phyloP scores from a whole-genome alignment of 495 filamentous ascomycete species.

The Aspergillus olivimuriae region DNA sequence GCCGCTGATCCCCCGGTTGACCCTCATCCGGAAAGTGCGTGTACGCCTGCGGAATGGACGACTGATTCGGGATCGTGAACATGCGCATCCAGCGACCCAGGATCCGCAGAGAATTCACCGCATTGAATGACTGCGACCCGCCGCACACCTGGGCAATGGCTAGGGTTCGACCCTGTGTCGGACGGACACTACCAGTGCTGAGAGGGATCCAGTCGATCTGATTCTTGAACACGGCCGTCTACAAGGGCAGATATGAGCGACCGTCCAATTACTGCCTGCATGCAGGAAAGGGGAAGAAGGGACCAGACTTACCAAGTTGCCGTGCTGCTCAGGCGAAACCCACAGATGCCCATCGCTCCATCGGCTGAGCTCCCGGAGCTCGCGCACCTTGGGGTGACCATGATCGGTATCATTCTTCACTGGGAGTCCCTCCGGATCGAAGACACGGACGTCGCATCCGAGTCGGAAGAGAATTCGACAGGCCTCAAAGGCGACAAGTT shows the following conservation, averaged over 20 bases:
- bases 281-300: background rate
- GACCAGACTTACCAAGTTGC: conserved; percentile 46
- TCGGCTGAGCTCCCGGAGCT: conserved; percentile 53
- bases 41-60: conserved; percentile 57
- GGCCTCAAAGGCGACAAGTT: conserved; percentile 55
- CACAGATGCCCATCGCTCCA: conserved; percentile 71
- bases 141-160: conserved; percentile 60
- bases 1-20: conserved; percentile 44
- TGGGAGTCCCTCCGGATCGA: conserved; percentile 53
- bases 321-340: conserved; percentile 66
- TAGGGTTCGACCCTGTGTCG: conserved; percentile 63
- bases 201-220: conserved; percentile 74
- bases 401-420: conserved; percentile 57
- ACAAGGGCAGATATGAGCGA: conserved; percentile 6
- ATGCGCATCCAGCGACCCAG: conserved; percentile 75
- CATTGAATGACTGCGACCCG: conserved; percentile 67
- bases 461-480: conserved; percentile 58
- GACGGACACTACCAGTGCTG: conserved; percentile 54
- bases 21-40: conserved; percentile 55
- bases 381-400: conserved; percentile 56
- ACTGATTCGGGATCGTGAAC: conserved; percentile 69
- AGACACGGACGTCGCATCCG: conserved; percentile 63
- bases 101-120: conserved; percentile 64
- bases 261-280: too few species aligned
- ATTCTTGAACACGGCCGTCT: conserved; percentile 69